Base-by-base conservation (phyloP, 257 asterid genomes). In the Oldenlandia corymbosa region DNA sequence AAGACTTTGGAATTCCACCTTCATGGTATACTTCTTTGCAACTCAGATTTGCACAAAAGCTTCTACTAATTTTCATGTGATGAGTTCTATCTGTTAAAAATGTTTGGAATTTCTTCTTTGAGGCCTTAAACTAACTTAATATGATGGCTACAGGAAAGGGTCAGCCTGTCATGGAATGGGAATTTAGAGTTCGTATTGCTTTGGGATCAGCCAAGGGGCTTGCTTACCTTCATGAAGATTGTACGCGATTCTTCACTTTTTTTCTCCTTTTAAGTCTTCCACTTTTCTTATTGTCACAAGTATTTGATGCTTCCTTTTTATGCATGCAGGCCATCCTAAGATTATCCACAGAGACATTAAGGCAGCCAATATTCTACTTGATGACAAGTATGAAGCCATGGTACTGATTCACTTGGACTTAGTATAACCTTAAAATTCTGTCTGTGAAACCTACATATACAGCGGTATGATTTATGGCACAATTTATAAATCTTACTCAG, bases 171-270 rank as follows among this genome's bases (percentile, higher is more conserved):
- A 74, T 92, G 85, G 87, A 82, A 8, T 92, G 98, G 98, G 58
- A 76, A 34, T 59, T 80, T 5, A 83, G 95, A 81, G 77, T 92
- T 59, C 90, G 84, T 4, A 88, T 92, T 65, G 99, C 99, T 3
- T 52, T 84, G 67, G 99, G 99, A 76, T 87, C 97, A 23, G 97
- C 99, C 0, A 92, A 82, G 69, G 99, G 97, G 21, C 85, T 92
- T 61, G 92, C 95, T 69, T 89, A 92, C 63, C 82, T 92, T 10
- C 97, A 92, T 59, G 99, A 92, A 79, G 99, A 92, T 68, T 92
- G 99, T 91, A 79, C 51, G 86, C 36, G 16, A 9, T 32, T 56
- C 46, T 51, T 60, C 64, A 1, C 48, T 26, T 1, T 14, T 58
- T 51, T 7, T 6, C 51, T 10, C 34, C 7, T 14, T 12, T 64